Conservation (phyloP, 345 rosid species). For the Cochlearia excelsa region DNA sequence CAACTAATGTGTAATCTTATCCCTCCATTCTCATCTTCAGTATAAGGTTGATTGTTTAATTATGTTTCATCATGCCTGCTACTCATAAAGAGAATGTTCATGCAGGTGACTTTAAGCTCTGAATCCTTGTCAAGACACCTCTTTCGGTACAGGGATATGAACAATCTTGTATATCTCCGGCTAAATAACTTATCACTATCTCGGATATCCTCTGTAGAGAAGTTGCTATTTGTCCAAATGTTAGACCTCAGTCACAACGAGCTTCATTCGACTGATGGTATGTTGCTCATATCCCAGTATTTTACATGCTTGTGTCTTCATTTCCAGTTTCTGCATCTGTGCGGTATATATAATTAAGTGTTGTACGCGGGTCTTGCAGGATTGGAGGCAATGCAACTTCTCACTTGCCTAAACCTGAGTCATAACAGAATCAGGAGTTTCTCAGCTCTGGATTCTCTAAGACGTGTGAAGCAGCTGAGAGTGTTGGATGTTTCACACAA, state of each 20-base stretch:
- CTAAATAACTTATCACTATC: constrained; percentile 73
- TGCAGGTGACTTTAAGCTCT: constrained; percentile 65
- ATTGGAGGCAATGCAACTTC: constrained; percentile 79
- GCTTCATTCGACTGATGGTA: constrained; percentile 82
- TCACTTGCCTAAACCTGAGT: constrained; percentile 63
- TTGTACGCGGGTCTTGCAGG: constrained; percentile 38
- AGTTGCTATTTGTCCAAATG: constrained; percentile 82
- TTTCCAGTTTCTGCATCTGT: constrained; percentile 9
- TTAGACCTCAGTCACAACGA: constrained; percentile 87
- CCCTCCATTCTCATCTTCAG: neutral
- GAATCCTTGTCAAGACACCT: constrained; percentile 52
- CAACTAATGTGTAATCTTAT: neutral
- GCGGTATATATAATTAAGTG: constrained; percentile 11
- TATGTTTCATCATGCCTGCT: constrained; percentile 15
- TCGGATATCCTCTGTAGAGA: constrained; percentile 60
- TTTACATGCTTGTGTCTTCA: neutral
- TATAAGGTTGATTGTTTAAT: constrained; percentile 5
- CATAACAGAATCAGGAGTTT: constrained; percentile 65
- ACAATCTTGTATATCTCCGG: constrained; percentile 52
- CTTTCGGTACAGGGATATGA: constrained; percentile 40
- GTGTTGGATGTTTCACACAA: constrained; percentile 77
- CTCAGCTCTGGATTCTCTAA: constrained; percentile 68
- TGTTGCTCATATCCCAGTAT: constrained; percentile 1
- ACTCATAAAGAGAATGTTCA: constrained; percentile 30
- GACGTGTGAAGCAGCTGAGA: constrained; percentile 58